phyloP scores from a whole-genome alignment of 2,329 filamentous ascomycete genomes.

The Colletotrichum neosansevieriae region DNA sequence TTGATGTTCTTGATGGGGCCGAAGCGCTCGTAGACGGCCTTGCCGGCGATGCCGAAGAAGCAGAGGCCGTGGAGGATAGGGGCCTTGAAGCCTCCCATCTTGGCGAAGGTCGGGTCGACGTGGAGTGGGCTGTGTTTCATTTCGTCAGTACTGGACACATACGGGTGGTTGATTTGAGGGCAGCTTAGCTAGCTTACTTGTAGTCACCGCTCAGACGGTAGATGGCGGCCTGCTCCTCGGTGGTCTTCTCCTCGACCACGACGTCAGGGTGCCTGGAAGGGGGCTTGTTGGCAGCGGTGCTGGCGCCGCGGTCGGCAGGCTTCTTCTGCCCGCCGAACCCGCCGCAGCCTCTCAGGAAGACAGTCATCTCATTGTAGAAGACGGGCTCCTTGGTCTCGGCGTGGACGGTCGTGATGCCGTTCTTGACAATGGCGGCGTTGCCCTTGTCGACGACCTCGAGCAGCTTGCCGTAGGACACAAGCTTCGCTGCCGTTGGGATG shows the following conservation, averaged over 20 bases:
- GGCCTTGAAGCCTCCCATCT: constrained; percentile 92
- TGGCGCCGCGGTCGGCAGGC: constrained; percentile 80
- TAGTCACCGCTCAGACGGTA: constrained; percentile 95
- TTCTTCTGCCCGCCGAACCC: constrained; percentile 90
- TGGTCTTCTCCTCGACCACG: constrained; percentile 87
- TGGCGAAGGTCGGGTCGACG: constrained; percentile 93
- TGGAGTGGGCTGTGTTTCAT: constrained; percentile 76
- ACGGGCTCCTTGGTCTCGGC: constrained; percentile 88
- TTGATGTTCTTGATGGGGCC: constrained; percentile 92
- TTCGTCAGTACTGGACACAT: constrained; percentile 10
- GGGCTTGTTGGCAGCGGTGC: constrained; percentile 82
- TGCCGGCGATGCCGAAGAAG: constrained; percentile 91
- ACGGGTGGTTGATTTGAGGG: constrained; percentile 10
- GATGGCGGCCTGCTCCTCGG: constrained; percentile 89
- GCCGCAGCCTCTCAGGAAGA: constrained; percentile 91
- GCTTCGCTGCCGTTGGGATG: constrained; percentile 84
- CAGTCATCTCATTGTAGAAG: constrained; percentile 97
- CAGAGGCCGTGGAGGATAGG: constrained; percentile 98
- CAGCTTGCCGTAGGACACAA: constrained; percentile 81
- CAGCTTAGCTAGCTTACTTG: constrained; percentile 65
- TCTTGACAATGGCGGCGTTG: constrained; percentile 84
- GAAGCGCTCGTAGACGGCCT: constrained; percentile 87
- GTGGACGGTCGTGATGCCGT: constrained; percentile 84
- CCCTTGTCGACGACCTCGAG: constrained; percentile 98
- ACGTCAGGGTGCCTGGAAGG: constrained; percentile 83